A percentile compares a stretch with the other conserved stretches of the same genome.
Evolutionary conservation across 768 basidiomycete genomes (phyloP).

Genomic region (Phlebiopsis gigantea): DNA sequence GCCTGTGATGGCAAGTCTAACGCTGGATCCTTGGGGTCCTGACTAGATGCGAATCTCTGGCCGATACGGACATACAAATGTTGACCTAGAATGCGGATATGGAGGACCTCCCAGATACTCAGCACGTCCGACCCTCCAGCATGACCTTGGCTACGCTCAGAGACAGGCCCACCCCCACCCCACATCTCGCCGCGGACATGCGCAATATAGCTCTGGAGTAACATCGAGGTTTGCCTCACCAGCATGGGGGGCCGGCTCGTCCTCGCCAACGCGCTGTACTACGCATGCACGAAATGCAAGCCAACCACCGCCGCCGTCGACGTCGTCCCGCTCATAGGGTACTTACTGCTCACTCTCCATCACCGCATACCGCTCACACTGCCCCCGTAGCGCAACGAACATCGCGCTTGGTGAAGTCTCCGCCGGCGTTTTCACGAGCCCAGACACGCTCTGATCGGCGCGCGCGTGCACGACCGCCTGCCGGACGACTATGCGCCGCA

Average conservation of each 20-base stretch:
- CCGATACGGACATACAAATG: no score
- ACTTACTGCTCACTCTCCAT: constrained; percentile 12
- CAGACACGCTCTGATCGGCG: constrained; percentile 75
- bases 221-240: constrained; percentile 83
- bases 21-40: no score
- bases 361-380: not conserved
- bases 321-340: constrained; percentile 86
- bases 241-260: constrained; percentile 80
- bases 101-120: no score
- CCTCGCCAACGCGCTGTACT: constrained; percentile 84
- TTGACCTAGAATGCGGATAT: no score
- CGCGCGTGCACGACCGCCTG: constrained; percentile 71
- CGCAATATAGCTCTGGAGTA: no score
- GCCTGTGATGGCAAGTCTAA: no score
- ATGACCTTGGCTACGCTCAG: no score
- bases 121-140: no score
- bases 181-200: no score
- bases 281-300: constrained; percentile 69
- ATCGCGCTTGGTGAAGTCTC: constrained; percentile 72
- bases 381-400: constrained; percentile 50
- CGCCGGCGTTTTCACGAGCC: constrained; percentile 75
- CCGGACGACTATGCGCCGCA: constrained; percentile 77
- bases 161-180: no score
- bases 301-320: constrained; percentile 79
- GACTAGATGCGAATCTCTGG: no score